These are phyloP conservation scores for Aureobasidium vineae DNA, from an alignment of 2,329 filamentous ascomycete species.

Conservation along the genomic window DNA sequence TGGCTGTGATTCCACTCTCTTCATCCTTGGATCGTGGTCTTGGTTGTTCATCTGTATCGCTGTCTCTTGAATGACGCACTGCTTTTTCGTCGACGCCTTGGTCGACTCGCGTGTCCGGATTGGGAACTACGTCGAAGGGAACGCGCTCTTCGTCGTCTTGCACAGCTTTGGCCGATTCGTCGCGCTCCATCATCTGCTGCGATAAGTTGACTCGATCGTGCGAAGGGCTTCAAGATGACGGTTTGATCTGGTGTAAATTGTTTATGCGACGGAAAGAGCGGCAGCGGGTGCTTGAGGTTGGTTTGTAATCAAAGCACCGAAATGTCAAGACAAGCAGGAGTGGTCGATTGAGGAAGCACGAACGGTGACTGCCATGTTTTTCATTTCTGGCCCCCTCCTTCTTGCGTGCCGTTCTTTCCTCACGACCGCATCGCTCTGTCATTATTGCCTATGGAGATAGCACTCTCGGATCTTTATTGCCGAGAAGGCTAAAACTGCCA, in stretches of 20 bases:
- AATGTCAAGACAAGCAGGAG: background rate
- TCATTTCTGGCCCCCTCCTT: conserved; percentile 3
- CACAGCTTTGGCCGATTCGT: background rate
- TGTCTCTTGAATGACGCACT: conserved; percentile 12
- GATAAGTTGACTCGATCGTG: background rate
- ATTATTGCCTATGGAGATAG: conserved; percentile 12
- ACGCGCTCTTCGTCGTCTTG: conserved; percentile 14
- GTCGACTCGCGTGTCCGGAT: background rate
- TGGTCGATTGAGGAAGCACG: background rate
- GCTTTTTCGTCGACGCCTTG: conserved; percentile 3
- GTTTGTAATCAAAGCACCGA: conserved; percentile 1
- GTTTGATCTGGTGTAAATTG: background rate
- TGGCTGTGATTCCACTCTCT: conserved; percentile 16
- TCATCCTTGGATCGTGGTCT: conserved; percentile 17
- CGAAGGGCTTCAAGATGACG: background rate
- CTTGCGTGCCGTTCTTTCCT: conserved; percentile 7
- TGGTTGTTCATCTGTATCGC: background rate
- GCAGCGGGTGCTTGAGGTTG: background rate
- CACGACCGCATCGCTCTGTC: conserved; percentile 2
- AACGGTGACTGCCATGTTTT: background rate
- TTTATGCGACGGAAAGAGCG: conserved; percentile 5
- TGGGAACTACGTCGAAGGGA: conserved; percentile 21
- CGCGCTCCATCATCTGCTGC: background rate
- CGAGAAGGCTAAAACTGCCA: conserved; percentile 13
- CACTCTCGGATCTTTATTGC: conserved; percentile 2